Evolutionary conservation across 495 filamentous ascomycete genomes (phyloP).

Genomic region (Penicillium salamii): DNA sequence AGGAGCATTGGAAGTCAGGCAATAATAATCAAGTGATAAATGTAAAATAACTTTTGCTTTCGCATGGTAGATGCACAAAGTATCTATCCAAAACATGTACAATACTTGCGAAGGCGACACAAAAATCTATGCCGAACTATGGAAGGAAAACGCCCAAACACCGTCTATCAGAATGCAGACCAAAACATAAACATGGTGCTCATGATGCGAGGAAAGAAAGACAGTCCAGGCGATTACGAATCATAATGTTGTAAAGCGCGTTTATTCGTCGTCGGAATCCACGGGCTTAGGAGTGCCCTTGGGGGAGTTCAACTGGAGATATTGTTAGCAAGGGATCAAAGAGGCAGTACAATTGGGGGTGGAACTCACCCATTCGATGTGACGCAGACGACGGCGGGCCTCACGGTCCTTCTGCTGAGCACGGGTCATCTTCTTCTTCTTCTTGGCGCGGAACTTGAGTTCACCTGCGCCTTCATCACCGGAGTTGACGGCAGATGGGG

Average conservation of each 20-base stretch:
- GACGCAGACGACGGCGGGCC: slow-evolving; percentile 78
- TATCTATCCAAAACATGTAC: slow-evolving; percentile 9
- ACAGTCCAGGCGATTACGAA: slow-evolving; percentile 17
- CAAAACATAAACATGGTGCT: slow-evolving; percentile 16
- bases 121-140: slow-evolving; percentile 7
- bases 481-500: slow-evolving; percentile 73
- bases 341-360: background rate
- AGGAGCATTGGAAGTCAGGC: background rate
- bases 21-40: background rate
- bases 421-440: slow-evolving; percentile 99
- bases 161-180: slow-evolving; percentile 30
- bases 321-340: slow-evolving; percentile 22
- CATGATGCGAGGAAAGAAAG: slow-evolving; percentile 23
- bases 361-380: slow-evolving; percentile 81
- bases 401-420: slow-evolving; percentile 93
- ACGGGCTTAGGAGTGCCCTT: slow-evolving; percentile 75
- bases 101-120: slow-evolving; percentile 1
- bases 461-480: slow-evolving; percentile 77
- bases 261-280: slow-evolving; percentile 77
- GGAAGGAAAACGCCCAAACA: slow-evolving; percentile 18
- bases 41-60: slow-evolving; percentile 9
- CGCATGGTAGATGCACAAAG: slow-evolving; percentile 4
- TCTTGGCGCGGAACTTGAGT: slow-evolving; percentile 89
- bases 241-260: slow-evolving; percentile 16
- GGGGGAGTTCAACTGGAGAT: slow-evolving; percentile 43